Base-by-base conservation (phyloP, 2,329 filamentous ascomycete genomes). In the Aschersonia sp. region DNA sequence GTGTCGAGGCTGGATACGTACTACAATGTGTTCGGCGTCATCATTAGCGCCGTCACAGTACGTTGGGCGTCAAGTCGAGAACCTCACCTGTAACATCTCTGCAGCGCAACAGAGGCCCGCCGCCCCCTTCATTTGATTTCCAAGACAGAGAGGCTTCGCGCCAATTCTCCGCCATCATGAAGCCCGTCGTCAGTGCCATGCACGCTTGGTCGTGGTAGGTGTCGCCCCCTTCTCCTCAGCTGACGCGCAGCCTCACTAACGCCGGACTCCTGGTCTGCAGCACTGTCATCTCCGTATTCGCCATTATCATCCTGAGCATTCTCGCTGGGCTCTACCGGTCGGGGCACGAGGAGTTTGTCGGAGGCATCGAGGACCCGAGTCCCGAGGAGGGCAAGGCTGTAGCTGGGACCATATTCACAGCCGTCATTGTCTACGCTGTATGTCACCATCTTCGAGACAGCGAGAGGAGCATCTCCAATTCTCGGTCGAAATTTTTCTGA, bases 181-280 rank as follows among this genome's bases (percentile, higher is more conserved):
- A 95, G 82, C 89, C 90, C 56, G 73, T 97, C 62, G 86, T 97
- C 58, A 84, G 87, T 62, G 83, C 87, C 55, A 77, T 89, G 71
- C 89, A 94, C 71, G 90, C 89, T 61, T 95, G 89, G 88, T 87
- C 82, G 72, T 95, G 89, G 89, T 95, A 73, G 62, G 79, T 8
- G 4, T 65, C 50, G 9, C 11, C 10, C 40, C 9, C 14, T n/a
- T n/a, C 45, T 29, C 29, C 42, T 41, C 40, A 5, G 14, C 10
- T n/a, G 14, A 41, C 6, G 14, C 47, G 40, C 12, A 29, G 39
- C n/a, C 11, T 10, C 45, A 32, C n/a, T 32, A n/a, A 31, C 14
- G 32, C 44, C n/a, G 32, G 22, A 22, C 12, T 44, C 29, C 5
- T 10, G 22, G 5, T 9, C 12, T 11, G 9, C 43, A 95, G 90